Evolutionary conservation across 257 asterid species (phyloP).

Genomic region (Thymus mandschuricus): DNA sequence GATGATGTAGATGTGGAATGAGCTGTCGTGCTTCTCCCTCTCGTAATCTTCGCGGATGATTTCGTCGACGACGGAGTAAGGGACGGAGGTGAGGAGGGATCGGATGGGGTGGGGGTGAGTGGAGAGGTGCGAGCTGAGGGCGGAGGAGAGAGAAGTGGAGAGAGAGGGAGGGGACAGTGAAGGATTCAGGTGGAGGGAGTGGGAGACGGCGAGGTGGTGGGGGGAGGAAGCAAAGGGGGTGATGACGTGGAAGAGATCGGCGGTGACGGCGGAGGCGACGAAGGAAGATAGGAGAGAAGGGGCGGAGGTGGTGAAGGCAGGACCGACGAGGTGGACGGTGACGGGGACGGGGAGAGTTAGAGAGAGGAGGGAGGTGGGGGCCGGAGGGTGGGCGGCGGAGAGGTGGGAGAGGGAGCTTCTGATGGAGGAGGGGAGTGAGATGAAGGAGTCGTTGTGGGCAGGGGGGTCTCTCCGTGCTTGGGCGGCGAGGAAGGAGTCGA

Average conservation of each 20-base stretch:
- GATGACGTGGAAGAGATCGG: conserved; percentile 90
- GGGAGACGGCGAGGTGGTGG: conserved; percentile 77
- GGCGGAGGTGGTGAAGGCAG: conserved; percentile 69
- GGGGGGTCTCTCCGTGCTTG: conserved; percentile 69
- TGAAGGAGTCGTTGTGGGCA: conserved; percentile 69
- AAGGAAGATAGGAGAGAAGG: conserved; percentile 64
- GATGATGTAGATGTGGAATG: conserved; percentile 72
- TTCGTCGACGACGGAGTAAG: conserved; percentile 55
- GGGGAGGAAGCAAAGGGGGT: conserved; percentile 57
- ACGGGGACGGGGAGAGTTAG: conserved; percentile 68
- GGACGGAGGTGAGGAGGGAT: conserved; percentile 61
- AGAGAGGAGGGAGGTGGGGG: conserved; percentile 61
- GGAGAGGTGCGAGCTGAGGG: conserved; percentile 56
- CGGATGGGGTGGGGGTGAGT: conserved; percentile 57
- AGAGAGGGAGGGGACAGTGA: conserved; percentile 53
- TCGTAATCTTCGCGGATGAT: conserved; percentile 64
- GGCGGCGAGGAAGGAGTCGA: conserved; percentile 74
- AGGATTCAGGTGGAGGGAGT: conserved; percentile 72
- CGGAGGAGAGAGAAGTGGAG: conserved; percentile 47
- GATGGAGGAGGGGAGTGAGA: conserved; percentile 58
- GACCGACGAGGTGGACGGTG: conserved; percentile 75
- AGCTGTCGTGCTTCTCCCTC: conserved; percentile 56
- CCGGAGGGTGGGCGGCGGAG: conserved; percentile 43
- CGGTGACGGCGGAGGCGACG: conserved; percentile 67
- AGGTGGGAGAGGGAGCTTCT: conserved; percentile 56